These are phyloP conservation scores for Pichia sp. DNA, from an alignment of 1,139 yeast species.

Conservation along the genomic window DNA sequence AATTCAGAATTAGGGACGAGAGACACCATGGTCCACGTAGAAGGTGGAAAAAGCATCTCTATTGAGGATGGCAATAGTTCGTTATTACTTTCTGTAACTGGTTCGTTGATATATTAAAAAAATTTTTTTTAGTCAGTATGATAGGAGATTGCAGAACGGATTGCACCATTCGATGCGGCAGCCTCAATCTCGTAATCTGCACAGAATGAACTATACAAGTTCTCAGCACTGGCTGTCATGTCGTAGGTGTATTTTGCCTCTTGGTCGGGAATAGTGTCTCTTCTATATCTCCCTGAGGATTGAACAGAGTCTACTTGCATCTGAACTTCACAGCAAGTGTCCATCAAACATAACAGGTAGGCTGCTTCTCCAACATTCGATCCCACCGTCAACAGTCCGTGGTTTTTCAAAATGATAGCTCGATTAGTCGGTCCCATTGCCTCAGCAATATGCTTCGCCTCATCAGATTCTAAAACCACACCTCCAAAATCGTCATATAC, in stretches of 20 bases:
- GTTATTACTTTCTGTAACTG: background rate
- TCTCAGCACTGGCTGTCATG: background rate
- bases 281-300: background rate
- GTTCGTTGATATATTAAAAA: background rate
- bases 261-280: background rate
- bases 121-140: background rate
- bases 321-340: slow-evolving; percentile 69
- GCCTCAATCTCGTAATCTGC: background rate
- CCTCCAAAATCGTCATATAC: slow-evolving; percentile 75
- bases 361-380: slow-evolving; percentile 77
- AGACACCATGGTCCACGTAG: background rate
- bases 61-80: background rate
- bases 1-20: background rate
- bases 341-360: slow-evolving; percentile 46
- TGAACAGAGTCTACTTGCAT: slow-evolving; percentile 53
- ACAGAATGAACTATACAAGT: background rate
- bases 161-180: background rate
- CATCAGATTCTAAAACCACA: slow-evolving; percentile 67
- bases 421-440: slow-evolving; percentile 59
- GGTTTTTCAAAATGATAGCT: slow-evolving; percentile 68
- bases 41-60: background rate
- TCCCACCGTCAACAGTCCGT: slow-evolving; percentile 79
- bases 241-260: background rate
- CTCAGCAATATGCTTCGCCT: slow-evolving; percentile 62
- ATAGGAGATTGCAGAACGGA: background rate